phyloP scores from a whole-genome alignment of 164 flowering plant species.

The Umbilicus rupestris region DNA sequence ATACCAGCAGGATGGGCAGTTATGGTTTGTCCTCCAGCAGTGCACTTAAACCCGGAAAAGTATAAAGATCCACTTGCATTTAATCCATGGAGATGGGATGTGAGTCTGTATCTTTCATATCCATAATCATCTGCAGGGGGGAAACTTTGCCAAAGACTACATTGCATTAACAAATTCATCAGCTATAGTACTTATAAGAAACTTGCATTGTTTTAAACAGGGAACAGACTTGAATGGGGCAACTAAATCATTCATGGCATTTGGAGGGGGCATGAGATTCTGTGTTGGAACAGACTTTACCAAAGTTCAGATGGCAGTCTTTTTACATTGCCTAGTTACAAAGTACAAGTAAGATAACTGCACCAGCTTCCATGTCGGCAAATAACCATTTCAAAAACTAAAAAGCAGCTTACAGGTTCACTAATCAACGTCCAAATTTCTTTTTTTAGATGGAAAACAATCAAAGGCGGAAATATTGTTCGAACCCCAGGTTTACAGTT shows the following conservation, averaged over 20 bases:
- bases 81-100: conserved; percentile 94
- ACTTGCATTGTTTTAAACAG: conserved; percentile 17
- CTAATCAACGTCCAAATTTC: neutral
- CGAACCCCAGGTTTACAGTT: conserved; percentile 87
- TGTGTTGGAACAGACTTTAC: conserved; percentile 64
- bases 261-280: conserved; percentile 68
- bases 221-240: conserved; percentile 31
- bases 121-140: neutral
- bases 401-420: neutral
- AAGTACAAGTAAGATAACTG: conserved; percentile 44
- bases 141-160: neutral
- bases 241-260: conserved; percentile 61
- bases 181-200: neutral
- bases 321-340: conserved; percentile 53
- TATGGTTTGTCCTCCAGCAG: conserved; percentile 94
- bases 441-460: conserved; percentile 44
- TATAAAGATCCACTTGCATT: conserved; percentile 67
- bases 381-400: too few species aligned
- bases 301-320: conserved; percentile 60
- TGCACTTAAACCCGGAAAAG: conserved; percentile 67
- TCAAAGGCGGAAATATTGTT: conserved; percentile 69
- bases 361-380: too few species aligned
- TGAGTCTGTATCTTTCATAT: conserved; percentile 15
- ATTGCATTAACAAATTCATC: neutral
- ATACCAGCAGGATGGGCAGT: conserved; percentile 92